A percentile compares a stretch with the other conserved stretches of the same genome.
Conservation (phyloP, 2,329 filamentous ascomycete species). For the Aspergillus tanneri region DNA sequence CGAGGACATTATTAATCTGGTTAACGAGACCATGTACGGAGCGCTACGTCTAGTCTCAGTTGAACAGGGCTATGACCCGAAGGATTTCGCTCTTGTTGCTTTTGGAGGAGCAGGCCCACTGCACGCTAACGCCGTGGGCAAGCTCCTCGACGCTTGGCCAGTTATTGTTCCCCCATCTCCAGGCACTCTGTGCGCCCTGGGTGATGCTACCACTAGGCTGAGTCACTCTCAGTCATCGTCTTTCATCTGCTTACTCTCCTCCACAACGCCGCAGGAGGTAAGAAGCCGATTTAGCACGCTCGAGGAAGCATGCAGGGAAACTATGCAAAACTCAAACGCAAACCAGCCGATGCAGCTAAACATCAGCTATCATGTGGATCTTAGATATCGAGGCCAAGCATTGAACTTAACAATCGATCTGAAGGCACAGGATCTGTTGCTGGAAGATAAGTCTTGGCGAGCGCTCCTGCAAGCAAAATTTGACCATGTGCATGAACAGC, state of each 20-base stretch:
- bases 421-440: slow-evolving; percentile 33
- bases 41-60: slow-evolving; percentile 53
- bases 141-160: slow-evolving; percentile 52
- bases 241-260: slow-evolving; percentile 45
- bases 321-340: slow-evolving; percentile 36
- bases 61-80: slow-evolving; percentile 53
- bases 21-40: slow-evolving; percentile 55
- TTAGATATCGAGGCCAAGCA: slow-evolving; percentile 51
- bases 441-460: slow-evolving; percentile 31
- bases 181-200: slow-evolving; percentile 52
- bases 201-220: slow-evolving; percentile 52
- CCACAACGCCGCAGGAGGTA: slow-evolving; percentile 37
- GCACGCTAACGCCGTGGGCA: slow-evolving; percentile 52
- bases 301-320: slow-evolving; percentile 39
- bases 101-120: slow-evolving; percentile 54
- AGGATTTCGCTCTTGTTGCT: slow-evolving; percentile 52
- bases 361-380: slow-evolving; percentile 45
- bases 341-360: slow-evolving; percentile 18
- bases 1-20: slow-evolving; percentile 51
- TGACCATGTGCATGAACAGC: slow-evolving; percentile 44
- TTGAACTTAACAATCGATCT: slow-evolving; percentile 40
- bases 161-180: slow-evolving; percentile 55
- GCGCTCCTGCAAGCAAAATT: slow-evolving; percentile 41
- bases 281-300: slow-evolving; percentile 35
- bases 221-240: slow-evolving; percentile 49